Percentiles rank a stretch among this genome's conserved stretches.
Evolutionary conservation across 225 moss, liverwort and hornwort genomes (phyloP).

Genomic region (Lunularia cruciata): DNA sequence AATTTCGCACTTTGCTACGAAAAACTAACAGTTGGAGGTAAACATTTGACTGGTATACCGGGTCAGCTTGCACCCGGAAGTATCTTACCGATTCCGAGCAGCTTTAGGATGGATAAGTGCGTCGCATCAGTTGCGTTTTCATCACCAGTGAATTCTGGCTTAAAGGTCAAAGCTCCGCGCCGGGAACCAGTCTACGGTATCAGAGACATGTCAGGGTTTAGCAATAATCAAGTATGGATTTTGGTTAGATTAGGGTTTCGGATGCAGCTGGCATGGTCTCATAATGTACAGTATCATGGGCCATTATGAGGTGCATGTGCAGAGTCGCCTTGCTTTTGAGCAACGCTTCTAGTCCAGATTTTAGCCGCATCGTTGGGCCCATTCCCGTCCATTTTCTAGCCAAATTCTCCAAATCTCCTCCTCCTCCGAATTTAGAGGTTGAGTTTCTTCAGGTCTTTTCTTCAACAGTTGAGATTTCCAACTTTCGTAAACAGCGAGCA

Average conservation of each 20-base stretch:
- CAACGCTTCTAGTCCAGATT: background rate
- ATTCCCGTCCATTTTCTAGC: background rate
- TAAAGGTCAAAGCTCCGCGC: background rate
- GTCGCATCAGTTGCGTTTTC: too few relatives aligned
- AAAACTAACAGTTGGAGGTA: too few relatives aligned
- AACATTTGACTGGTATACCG: too few relatives aligned
- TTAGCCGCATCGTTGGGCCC: conserved; percentile 2
- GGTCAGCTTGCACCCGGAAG: too few relatives aligned
- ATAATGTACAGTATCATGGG: conserved; percentile 17
- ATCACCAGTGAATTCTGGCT: too few relatives aligned
- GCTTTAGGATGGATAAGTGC: too few relatives aligned
- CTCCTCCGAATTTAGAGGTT: background rate
- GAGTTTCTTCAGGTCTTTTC: too few relatives aligned
- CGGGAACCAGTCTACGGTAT: background rate
- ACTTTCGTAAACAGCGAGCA: background rate
- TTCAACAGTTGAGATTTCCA: too few relatives aligned
- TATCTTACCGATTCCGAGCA: too few relatives aligned
- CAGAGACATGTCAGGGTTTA: background rate
- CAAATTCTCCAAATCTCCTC: too few relatives aligned
- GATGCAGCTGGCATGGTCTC: conserved; percentile 7
- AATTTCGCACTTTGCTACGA: too few relatives aligned
- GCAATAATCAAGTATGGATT: background rate
- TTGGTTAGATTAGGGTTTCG: conserved; percentile 3
- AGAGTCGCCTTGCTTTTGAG: background rate
- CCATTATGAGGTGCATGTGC: conserved; percentile 13